Base-by-base conservation (phyloP, 345 rosid species). In the Cardamine occulta region DNA sequence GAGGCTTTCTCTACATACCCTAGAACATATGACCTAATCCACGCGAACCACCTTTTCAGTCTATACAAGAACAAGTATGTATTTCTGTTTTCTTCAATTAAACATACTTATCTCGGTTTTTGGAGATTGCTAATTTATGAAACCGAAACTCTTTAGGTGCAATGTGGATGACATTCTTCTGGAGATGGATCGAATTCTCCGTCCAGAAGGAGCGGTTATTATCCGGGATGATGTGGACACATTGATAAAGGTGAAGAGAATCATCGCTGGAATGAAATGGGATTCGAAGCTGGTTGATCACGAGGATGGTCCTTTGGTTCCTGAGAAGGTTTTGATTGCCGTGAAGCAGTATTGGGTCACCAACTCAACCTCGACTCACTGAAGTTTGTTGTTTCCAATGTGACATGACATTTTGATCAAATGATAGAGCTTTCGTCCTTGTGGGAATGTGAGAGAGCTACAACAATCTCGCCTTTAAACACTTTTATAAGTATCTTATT, bases 1-100 rank as follows among this genome's bases (percentile, higher is more conserved):
- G 98, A 96, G 85, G 96, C 86, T 59, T 93, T 96, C 89, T 96
- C 98, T 19, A 93, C 99, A n/a, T 96, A 96, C 70, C 99, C 96
- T 40, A 96, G 99, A 85, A 90, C 99, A 39, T 96, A 96, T 53
- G 98, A 96, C 74, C 80, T 96, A 42, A 86, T 96, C 68, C 99
- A 96, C 74, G 98, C 99, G 8, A 77, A 85, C 74, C 88, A 89
- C 5, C 80, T 96, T 80, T 90, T 96, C 84, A 91, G 93, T 77
- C 69, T 96, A 61, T 96, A 91, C 91, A 86, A 86, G 59, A 87
- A 88, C 79, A 96, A 82, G 99, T 93, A 81, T 74, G 97, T 85
- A 37, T 68, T 13, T 56, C 15, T 63, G 1, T 57, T 69, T 6
- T 35, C 49, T 72, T 63, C 63, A 63, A 31, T 42, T 24, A n/a